phyloP scores from a whole-genome alignment of 2,329 filamentous ascomycete genomes.

The Bipolaris bicolor region DNA sequence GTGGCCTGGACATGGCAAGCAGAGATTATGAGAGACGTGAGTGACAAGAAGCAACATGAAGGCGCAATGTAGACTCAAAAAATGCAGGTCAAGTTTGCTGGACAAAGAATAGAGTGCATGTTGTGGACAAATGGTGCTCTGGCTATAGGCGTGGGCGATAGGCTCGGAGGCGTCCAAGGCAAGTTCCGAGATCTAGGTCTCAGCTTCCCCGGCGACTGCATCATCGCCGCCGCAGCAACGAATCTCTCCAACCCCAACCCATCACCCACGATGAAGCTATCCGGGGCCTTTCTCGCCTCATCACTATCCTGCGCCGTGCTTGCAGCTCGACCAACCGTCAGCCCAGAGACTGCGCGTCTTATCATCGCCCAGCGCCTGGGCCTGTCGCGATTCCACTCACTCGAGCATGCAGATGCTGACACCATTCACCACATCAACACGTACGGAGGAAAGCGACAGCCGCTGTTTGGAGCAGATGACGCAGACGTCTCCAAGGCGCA shows the following conservation, averaged over 20 bases:
- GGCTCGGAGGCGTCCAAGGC: conserved; percentile 18
- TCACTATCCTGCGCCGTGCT: conserved; percentile 49
- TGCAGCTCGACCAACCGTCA: conserved; percentile 42
- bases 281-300: conserved; percentile 47
- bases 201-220: conserved; percentile 33
- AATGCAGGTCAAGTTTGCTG: conserved; percentile 1
- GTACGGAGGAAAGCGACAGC: conserved; percentile 50
- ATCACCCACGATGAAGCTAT: conserved; percentile 54
- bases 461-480: conserved; percentile 48
- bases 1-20: conserved; percentile 47
- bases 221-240: conserved; percentile 31
- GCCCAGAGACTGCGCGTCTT: conserved; percentile 55
- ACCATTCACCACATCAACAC: conserved; percentile 56
- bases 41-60: conserved; percentile 27
- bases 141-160: neutral
- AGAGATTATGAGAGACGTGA: conserved; percentile 21
- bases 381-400: conserved; percentile 56
- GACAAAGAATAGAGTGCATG: neutral
- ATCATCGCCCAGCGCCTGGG: conserved; percentile 59
- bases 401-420: conserved; percentile 49
- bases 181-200: conserved; percentile 21
- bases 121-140: neutral
- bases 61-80: conserved; percentile 4
- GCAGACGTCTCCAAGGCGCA: conserved; percentile 31
- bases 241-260: conserved; percentile 25